Evolutionary conservation across 2,329 filamentous ascomycete species (phyloP), one percentile per base, ranked within the genome.

Genomic region (Clonostachys sp.): DNA sequence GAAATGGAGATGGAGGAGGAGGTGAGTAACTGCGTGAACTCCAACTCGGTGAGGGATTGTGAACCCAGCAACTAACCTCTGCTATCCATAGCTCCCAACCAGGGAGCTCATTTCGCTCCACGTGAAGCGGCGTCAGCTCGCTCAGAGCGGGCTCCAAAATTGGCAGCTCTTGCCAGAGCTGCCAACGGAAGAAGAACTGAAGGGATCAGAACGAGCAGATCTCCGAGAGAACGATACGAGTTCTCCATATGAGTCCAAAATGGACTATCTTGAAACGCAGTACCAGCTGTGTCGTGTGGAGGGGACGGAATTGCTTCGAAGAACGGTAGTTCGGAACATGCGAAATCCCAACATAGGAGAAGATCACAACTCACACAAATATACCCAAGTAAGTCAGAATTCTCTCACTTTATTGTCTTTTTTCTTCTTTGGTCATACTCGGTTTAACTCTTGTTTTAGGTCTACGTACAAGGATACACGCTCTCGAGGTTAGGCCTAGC

Each of bases 201-300:
- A n/a, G 14, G 14, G 7, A 39, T 14, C 17, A 18, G 36, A 39
- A 2, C 14, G 17, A 8, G 14, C 12, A 4, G 12, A 39, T 8
- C 12, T 39, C 7, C 2, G 14, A 8, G 24, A 30, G 24, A 30
- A 39, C 12, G 14, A 39, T 3, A 39, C 36, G 14, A 39, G 14
- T 14, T 39, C 7, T 8, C 17, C 36, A 10, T n/a, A 39, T 8
- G 36, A n/a, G 17, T n/a, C 36, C 17, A 39, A 39, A 39, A 39
- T 39, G 12, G 71, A 75, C 0, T 96, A 95, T 49, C 70, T 96
- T 0, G 71, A 80, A 34, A 77, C 81, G 0, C 88, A 95, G 44
- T 95, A 94, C 59, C 72, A 81, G 4, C 76, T 96, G 2, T 73
- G 90, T 8, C 78, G 91, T 4, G 87, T 90, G 57, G 90, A 96